phyloP scores from a whole-genome alignment of 108 stramenopile genomes.

The Nitzschia sp. region DNA sequence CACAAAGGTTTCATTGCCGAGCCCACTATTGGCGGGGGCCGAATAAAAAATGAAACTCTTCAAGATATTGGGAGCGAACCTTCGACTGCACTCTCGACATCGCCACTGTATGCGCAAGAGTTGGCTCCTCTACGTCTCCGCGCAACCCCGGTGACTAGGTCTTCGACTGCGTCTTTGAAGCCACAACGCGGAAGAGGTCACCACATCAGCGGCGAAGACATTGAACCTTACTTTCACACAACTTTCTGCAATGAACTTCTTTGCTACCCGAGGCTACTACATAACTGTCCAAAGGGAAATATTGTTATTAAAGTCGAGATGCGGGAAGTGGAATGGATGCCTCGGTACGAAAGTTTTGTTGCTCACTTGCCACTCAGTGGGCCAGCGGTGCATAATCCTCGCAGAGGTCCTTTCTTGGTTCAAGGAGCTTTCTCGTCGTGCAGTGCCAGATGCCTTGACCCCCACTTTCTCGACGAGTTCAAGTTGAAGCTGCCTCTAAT shows the following conservation, averaged over 20 bases:
- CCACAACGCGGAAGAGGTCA: constrained; percentile 24
- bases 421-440: constrained; percentile 72
- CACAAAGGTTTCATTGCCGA: constrained; percentile 54
- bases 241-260: constrained; percentile 84
- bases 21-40: constrained; percentile 67
- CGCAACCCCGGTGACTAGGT: constrained; percentile 20
- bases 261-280: constrained; percentile 68
- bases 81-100: not conserved
- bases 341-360: constrained; percentile 47
- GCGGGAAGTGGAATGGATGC: constrained; percentile 70
- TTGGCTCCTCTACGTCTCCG: constrained; percentile 66
- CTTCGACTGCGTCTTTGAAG: constrained; percentile 10
- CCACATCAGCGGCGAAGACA: constrained; percentile 44
- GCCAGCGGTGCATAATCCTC: constrained; percentile 72
- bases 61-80: constrained; percentile 5
- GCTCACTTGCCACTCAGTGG: constrained; percentile 53
- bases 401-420: constrained; percentile 81
- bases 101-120: constrained; percentile 73
- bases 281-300: constrained; percentile 71
- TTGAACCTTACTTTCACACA: constrained; percentile 63
- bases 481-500: constrained; percentile 82
- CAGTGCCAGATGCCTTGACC: constrained; percentile 50
- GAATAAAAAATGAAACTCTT: constrained; percentile 23
- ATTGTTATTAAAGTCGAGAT: constrained; percentile 81
- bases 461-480: constrained; percentile 83